Conservation (phyloP, 805 yeast species). For the Blastobotrys mokoenaii region DNA sequence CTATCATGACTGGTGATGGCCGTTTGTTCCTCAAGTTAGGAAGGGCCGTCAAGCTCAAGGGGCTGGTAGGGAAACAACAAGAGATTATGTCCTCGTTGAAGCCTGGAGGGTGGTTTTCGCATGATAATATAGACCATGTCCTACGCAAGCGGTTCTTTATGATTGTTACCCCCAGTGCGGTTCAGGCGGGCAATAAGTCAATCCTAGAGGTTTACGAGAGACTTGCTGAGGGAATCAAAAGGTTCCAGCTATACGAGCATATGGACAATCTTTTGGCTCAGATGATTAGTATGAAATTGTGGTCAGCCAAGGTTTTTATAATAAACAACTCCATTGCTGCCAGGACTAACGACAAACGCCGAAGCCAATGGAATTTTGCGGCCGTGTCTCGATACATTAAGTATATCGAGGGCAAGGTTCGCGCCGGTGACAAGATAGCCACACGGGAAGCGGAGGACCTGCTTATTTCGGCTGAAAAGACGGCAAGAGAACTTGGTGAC, state of each 20-base stretch:
- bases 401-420: background rate
- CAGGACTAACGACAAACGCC: constrained; percentile 14
- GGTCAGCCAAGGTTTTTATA: constrained; percentile 8
- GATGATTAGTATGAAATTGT: constrained; percentile 2
- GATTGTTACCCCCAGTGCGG: background rate
- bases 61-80: background rate
- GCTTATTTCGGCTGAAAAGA: background rate
- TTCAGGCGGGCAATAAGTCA: background rate
- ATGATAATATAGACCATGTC: background rate
- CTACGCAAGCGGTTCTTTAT: background rate
- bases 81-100: background rate
- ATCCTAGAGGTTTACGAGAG: constrained; percentile 2
- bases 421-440: background rate
- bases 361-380: constrained; percentile 14
- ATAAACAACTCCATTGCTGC: constrained; percentile 18
- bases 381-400: background rate
- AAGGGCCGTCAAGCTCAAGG: background rate
- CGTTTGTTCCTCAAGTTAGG: constrained; percentile 5
- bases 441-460: background rate
- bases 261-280: constrained; percentile 11
- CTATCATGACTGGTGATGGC: constrained; percentile 8
- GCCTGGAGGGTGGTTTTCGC: constrained; percentile 3
- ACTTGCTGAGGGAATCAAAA: constrained; percentile 13
- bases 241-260: constrained; percentile 7
- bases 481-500: background rate